phyloP scores from a whole-genome alignment of 768 basidiomycete genomes.

The Hygrophorus pudorinus region DNA sequence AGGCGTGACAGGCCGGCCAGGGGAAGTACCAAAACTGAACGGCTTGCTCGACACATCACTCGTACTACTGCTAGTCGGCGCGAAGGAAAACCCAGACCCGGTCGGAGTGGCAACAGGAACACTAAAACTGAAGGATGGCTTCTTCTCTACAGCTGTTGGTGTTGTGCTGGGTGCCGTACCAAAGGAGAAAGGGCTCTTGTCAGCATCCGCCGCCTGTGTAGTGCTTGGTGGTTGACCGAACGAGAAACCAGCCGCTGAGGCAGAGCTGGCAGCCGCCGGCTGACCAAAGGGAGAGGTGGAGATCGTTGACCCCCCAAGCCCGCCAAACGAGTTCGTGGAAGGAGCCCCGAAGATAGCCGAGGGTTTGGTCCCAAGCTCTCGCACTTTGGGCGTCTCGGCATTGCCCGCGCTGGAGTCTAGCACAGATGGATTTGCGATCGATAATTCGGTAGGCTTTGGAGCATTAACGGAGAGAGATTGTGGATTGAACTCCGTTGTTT shows the following conservation, averaged over 20 bases:
- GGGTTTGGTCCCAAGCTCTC: background rate
- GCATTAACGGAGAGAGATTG: no score
- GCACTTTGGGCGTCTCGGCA: no score
- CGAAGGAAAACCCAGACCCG: constrained; percentile 39
- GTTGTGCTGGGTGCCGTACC: constrained; percentile 22
- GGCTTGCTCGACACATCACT: constrained; percentile 39
- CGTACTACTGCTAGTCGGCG: constrained; percentile 22
- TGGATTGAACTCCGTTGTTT: no score
- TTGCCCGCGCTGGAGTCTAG: no score
- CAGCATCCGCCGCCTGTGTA: background rate
- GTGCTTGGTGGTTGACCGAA: constrained; percentile 11
- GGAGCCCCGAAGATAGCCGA: background rate
- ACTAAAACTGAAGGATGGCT: constrained; percentile 34
- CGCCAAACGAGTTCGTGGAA: background rate
- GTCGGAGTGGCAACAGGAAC: constrained; percentile 18
- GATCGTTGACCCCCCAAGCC: background rate
- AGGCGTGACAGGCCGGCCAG: constrained; percentile 49
- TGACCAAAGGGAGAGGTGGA: constrained; percentile 11
- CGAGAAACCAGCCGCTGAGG: constrained; percentile 10
- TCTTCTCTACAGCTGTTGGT: constrained; percentile 23
- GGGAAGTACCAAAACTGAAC: constrained; percentile 42
- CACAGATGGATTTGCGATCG: no score
- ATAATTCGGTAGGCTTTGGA: no score
- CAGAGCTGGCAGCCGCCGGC: constrained; percentile 7
- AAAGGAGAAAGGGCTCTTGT: constrained; percentile 11